Percentiles rank a stretch among this genome's conserved stretches.
Evolutionary conservation across 2,329 filamentous ascomycete species (phyloP).

Genomic region (Sclerotinia spermophila): DNA sequence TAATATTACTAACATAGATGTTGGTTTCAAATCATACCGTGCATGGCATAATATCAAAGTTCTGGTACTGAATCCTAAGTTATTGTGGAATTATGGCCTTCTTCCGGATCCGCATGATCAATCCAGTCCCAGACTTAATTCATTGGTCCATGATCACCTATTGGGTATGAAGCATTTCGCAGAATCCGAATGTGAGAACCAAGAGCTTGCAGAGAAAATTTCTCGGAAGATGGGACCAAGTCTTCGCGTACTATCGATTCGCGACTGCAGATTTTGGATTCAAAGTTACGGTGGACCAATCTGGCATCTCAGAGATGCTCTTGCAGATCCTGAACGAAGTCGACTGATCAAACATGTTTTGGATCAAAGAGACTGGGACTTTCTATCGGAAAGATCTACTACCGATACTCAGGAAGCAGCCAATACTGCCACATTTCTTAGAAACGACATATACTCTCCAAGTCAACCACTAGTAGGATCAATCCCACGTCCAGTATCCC

Average conservation of each 20-base stretch:
- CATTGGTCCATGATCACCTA: slow-evolving; percentile 4
- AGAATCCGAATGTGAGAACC: slow-evolving; percentile 14
- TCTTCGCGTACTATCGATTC: slow-evolving; percentile 16
- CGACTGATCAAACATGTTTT: slow-evolving; percentile 11
- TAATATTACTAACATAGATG: slow-evolving; percentile 15
- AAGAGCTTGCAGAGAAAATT: slow-evolving; percentile 16
- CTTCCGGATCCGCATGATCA: slow-evolving; percentile 16
- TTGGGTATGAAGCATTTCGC: slow-evolving; percentile 18
- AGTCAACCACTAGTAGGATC: background rate
- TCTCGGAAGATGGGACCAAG: slow-evolving; percentile 18
- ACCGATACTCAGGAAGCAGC: slow-evolving; percentile 20
- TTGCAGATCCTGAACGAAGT: slow-evolving; percentile 15
- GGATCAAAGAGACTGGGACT: slow-evolving; percentile 17
- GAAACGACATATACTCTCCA: slow-evolving; percentile 16
- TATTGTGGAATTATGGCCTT: slow-evolving; percentile 18
- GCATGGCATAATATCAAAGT: slow-evolving; percentile 20
- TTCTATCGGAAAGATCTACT: slow-evolving; percentile 15
- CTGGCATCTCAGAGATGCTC: slow-evolving; percentile 18
- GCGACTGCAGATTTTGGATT: slow-evolving; percentile 20
- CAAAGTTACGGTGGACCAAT: slow-evolving; percentile 9
- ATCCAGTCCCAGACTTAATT: slow-evolving; percentile 13
- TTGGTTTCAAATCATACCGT: slow-evolving; percentile 20
- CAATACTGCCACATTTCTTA: slow-evolving; percentile 18
- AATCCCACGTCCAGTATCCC: background rate
- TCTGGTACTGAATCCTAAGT: slow-evolving; percentile 10